Conservation (phyloP, 768 basidiomycete genomes). For the Tricholoma terreum region DNA sequence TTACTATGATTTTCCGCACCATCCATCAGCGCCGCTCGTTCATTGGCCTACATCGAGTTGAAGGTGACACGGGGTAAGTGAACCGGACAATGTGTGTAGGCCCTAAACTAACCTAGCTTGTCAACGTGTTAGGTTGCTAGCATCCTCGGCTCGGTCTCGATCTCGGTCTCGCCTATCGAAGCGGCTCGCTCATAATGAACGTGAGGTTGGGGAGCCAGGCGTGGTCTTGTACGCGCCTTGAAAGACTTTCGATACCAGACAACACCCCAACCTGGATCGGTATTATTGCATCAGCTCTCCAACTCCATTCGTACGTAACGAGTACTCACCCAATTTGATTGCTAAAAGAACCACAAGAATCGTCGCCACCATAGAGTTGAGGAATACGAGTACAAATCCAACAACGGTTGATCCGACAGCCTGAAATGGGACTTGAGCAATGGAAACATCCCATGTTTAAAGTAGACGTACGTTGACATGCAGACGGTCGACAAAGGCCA, state of each 20-base stretch:
- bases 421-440: neutral
- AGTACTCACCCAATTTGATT: neutral
- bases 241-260: neutral
- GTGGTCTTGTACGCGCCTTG: neutral
- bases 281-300: neutral
- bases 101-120: neutral
- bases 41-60: neutral
- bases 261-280: neutral
- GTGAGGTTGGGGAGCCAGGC: neutral
- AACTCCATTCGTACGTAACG: neutral
- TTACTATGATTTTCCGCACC: neutral
- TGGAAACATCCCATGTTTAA: neutral
- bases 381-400: neutral
- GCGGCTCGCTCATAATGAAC: neutral
- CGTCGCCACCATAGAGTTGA: neutral
- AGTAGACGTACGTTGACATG: neutral
- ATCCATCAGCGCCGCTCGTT: neutral
- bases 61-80: neutral
- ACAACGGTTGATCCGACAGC: neutral
- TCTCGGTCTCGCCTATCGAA: neutral
- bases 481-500: neutral
- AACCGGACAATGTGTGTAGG: neutral
- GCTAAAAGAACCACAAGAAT: neutral
- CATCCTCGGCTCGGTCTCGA: neutral
- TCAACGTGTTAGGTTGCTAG: neutral